Conservation (phyloP, 1,139 yeast genomes). For the Blastobotrys serpentis region DNA sequence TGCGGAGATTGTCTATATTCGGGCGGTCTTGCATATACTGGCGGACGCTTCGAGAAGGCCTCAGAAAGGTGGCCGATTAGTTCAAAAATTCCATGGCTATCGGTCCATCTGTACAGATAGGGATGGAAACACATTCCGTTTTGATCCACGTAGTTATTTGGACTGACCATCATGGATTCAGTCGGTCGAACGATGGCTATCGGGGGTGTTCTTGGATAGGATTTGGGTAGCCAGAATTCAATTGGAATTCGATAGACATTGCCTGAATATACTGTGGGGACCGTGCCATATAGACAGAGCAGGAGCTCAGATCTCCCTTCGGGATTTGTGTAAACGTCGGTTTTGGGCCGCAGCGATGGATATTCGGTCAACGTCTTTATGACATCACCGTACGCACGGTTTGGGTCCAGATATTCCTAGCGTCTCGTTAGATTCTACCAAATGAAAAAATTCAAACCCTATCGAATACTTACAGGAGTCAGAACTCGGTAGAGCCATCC, state of each 20-base stretch:
- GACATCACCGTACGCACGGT: conserved; percentile 58
- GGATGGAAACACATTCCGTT: conserved; percentile 77
- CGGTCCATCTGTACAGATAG: conserved; percentile 57
- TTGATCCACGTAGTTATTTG: conserved; percentile 69
- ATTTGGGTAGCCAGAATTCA: conserved; percentile 73
- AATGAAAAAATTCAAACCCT: neutral
- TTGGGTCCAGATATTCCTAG: conserved; percentile 52
- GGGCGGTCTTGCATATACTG: conserved; percentile 48
- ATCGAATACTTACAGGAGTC: conserved; percentile 42
- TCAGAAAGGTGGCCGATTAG: conserved; percentile 43
- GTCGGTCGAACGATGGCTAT: conserved; percentile 57
- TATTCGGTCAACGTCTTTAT: conserved; percentile 51
- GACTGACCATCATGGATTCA: conserved; percentile 49
- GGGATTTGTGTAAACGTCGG: conserved; percentile 64
- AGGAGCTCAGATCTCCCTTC: conserved; percentile 60
- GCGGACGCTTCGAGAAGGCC: conserved; percentile 49
- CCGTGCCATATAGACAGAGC: conserved; percentile 61
- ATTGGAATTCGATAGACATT: conserved; percentile 52
- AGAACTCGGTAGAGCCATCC: conserved; percentile 59
- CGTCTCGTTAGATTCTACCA: neutral
- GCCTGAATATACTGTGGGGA: conserved; percentile 41
- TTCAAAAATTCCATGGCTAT: conserved; percentile 39
- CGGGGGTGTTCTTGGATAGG: conserved; percentile 67
- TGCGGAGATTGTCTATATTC: conserved; percentile 23
- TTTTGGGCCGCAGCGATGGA: conserved; percentile 61